Percentiles rank a stretch among this genome's conserved stretches.
Evolutionary conservation across 495 filamentous ascomycete species (phyloP).

Genomic region (Xylaria bambusicola): DNA sequence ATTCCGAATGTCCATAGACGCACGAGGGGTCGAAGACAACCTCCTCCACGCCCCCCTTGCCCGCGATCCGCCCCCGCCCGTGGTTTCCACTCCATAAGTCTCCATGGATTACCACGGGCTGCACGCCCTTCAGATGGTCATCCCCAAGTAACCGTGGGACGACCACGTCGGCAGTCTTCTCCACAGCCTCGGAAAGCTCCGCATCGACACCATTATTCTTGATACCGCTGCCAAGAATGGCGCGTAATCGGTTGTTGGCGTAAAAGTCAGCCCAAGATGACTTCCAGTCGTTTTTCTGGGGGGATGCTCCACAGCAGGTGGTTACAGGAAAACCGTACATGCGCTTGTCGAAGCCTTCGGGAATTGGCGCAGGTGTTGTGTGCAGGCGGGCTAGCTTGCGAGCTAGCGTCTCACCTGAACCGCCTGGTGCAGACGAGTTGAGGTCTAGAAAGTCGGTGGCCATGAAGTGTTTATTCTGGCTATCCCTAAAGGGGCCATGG

Average conservation of each 20-base stretch:
- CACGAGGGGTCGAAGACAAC: conserved; percentile 82
- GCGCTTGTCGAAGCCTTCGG: conserved; percentile 57
- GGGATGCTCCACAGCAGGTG: conserved; percentile 82
- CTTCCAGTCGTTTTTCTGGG: conserved; percentile 71
- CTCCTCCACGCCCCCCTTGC: conserved; percentile 62
- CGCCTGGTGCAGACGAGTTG: conserved; percentile 34
- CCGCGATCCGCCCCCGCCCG: conserved; percentile 64
- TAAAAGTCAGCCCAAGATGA: conserved; percentile 82
- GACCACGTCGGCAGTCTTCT: conserved; percentile 59
- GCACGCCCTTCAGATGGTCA: conserved; percentile 60
- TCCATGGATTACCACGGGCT: conserved; percentile 82
- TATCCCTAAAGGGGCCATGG: conserved; percentile 61
- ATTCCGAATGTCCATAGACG: conserved; percentile 85
- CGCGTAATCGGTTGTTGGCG: conserved; percentile 67
- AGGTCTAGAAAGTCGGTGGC: conserved; percentile 82
- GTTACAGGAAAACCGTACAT: conserved; percentile 80
- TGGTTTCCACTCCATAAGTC: conserved; percentile 92
- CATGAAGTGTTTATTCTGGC: conserved; percentile 63
- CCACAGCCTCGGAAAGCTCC: conserved; percentile 61
- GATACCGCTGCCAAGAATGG: conserved; percentile 61
- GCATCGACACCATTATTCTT: conserved; percentile 63
- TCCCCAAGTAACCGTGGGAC: conserved; percentile 74
- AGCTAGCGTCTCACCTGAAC: conserved; percentile 60
- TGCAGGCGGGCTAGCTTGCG: conserved; percentile 78
- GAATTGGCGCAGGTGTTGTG: conserved; percentile 69